Conservation (phyloP, 2,329 filamentous ascomycete species). For the Fusarium algeriense region DNA sequence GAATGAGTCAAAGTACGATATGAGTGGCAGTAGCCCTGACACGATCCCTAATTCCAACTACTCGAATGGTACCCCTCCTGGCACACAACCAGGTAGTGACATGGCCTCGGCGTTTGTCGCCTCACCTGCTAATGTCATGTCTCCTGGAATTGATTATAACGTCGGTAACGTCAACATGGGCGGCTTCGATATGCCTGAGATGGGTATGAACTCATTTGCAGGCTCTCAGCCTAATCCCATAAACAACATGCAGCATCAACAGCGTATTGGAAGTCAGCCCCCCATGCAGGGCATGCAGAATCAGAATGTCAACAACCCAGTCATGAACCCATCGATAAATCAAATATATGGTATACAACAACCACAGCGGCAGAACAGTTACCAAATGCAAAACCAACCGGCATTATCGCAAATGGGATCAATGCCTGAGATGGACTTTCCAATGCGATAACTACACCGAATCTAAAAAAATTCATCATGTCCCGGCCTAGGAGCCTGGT, state of each 20-base stretch:
- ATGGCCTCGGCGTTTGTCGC: slow-evolving; percentile 65
- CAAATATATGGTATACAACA: slow-evolving; percentile 47
- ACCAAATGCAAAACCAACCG: slow-evolving; percentile 49
- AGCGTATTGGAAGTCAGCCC: slow-evolving; percentile 50
- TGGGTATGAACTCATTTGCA: slow-evolving; percentile 65
- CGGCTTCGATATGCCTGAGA: slow-evolving; percentile 64
- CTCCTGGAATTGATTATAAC: slow-evolving; percentile 64
- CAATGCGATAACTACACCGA: slow-evolving; percentile 20
- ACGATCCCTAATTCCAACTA: slow-evolving; percentile 49
- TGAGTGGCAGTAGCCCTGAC: slow-evolving; percentile 53
- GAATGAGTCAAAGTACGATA: slow-evolving; percentile 57
- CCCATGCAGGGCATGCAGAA: slow-evolving; percentile 48
- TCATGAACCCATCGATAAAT: slow-evolving; percentile 48
- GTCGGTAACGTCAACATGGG: slow-evolving; percentile 52
- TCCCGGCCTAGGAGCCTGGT: background rate
- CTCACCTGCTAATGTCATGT: slow-evolving; percentile 65
- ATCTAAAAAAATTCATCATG: background rate
- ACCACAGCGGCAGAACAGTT: slow-evolving; percentile 50
- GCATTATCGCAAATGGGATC: slow-evolving; percentile 48
- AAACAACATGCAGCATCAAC: slow-evolving; percentile 44
- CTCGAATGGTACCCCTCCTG: slow-evolving; percentile 48
- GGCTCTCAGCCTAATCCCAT: slow-evolving; percentile 41
- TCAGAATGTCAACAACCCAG: slow-evolving; percentile 38
- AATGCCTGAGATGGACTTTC: slow-evolving; percentile 50
- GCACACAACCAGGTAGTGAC: slow-evolving; percentile 47